These are phyloP conservation scores for Myxozyma monticola DNA, from an alignment of 805 yeast genomes.

Conservation along the genomic window DNA sequence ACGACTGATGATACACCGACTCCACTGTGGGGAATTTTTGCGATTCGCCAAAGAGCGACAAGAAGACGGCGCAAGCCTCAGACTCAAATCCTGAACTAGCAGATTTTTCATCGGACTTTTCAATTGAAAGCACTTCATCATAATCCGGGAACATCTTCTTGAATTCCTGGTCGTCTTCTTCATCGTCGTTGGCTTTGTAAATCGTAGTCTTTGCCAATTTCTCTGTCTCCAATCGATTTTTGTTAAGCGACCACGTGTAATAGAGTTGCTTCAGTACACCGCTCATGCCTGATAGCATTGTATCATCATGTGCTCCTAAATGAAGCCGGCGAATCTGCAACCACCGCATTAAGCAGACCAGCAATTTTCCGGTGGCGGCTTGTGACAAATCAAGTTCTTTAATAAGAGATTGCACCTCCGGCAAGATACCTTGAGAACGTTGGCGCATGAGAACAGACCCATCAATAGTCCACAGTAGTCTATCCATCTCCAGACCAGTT, in stretches of 20 bases:
- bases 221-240: constrained; percentile 64
- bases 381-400: neutral
- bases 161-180: constrained; percentile 79
- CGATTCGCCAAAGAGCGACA: constrained; percentile 5
- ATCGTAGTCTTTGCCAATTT: constrained; percentile 60
- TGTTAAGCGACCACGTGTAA: constrained; percentile 78
- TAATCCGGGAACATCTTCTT: constrained; percentile 81
- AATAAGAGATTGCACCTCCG: neutral
- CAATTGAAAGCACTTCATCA: constrained; percentile 45
- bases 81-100: too few species aligned
- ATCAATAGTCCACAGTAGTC: constrained; percentile 13
- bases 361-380: neutral
- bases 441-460: constrained; percentile 3
- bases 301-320: constrained; percentile 1
- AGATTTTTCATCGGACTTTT: neutral
- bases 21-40: neutral
- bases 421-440: neutral
- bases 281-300: neutral
- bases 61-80: neutral
- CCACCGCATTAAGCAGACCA: constrained; percentile 12
- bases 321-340: constrained; percentile 10
- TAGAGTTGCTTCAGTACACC: constrained; percentile 58
- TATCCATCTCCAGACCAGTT: neutral
- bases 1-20: constrained; percentile 2
- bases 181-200: constrained; percentile 62